Base-by-base conservation (phyloP, 305 asterid genomes). In the Solanum hybrid region DNA sequence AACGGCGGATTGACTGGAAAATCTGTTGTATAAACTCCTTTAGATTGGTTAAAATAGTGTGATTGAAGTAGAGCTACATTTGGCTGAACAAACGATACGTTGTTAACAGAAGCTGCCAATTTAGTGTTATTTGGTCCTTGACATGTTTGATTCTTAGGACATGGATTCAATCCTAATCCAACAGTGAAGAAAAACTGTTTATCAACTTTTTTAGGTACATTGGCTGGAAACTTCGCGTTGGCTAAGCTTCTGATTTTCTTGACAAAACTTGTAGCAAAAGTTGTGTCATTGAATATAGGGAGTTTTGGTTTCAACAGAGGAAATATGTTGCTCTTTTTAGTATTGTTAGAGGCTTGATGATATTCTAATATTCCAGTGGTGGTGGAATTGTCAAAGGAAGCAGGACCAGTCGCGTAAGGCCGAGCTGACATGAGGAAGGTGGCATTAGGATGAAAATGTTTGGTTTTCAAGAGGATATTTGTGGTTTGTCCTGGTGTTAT, bases 401-500 rank as follows among this genome's bases (percentile, higher is more conserved):
- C 92, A 6, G 87, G 90, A 6, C 92, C 92, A 5, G 92, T 89
- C 82, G 93, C 89, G 46, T 92, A 91, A 38, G 93, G 92, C 87
- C 91, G 40, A 37, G 92, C 92, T 1, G 91, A 89, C 46, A 92
- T 92, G 32, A 91, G 86, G 69, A 89, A 92, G 34, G 88, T 86
- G 6, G 92, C 91, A 75, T 89, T 92, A 13, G 93, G 93, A 38
- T 72, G 88, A 20, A 88, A 80, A 26, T 46, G 90, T 51, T 90
- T 90, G 26, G 98, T 88, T 29, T 84, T 92, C 91, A 94, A 92
- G 5, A 94, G 95, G 3, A 95, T 93, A 40, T 94, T 95, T 1
- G 95, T 92, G 6, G 98, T 95, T 79, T 95, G 98, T 73, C 98
- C 98, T 1, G 96, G 98, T 1, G 95, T 90, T 5, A 95, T 89